Base-by-base conservation (phyloP, 345 rosid species). In the Salix caprea region DNA sequence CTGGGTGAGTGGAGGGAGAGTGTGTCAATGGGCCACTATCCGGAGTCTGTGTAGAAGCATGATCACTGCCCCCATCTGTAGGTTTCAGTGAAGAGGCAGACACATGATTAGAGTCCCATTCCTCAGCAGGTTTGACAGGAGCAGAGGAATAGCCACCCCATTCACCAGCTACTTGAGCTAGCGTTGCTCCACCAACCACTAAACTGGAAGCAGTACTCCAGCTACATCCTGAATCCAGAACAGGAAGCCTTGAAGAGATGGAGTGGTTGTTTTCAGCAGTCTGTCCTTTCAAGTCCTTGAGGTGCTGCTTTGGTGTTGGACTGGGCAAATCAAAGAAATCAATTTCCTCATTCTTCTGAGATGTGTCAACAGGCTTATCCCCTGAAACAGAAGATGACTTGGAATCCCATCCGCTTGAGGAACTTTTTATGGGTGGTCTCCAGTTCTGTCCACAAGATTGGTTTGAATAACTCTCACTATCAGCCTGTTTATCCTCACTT, bases 191-290 rank as follows among this genome's bases (percentile, higher is more conserved):
- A 68, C 86, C 80, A 80, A 74, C 87, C 82, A 84, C 92, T 69
- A 88, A 81, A 83, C 91, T 91, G 74, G 94, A 85, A 80, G 89
- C 79, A 62, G 91, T 81, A 82, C 90, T 88, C 97, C 94, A 89
- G 77, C 89, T 88, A 78, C 87, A 90, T 65, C 90, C 94, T 14
- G 92, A 85, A 77, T 90, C 90, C 86, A 80, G 90, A 74, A 81
- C 80, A 40, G 84, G 80, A 76, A 79, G 78, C 85, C 82, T 79
- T 70, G 88, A 74, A 78, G 96, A 83, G 65, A 77, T 30, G 52
- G 90, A 83, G 72, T 83, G 90, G 78, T 84, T 90, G 70, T 77
- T 82, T 81, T 84, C 85, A 13, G 79, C 85, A 42, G 84, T 85
- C 77, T 80, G 85, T 60, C 69, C 80, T 78, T 87, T 85, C 77